Percentiles rank a stretch among this genome's conserved stretches.
These are phyloP conservation scores for Diaporthe nobilis DNA, from an alignment of 2,329 filamentous ascomycete genomes.

Conservation along the genomic window DNA sequence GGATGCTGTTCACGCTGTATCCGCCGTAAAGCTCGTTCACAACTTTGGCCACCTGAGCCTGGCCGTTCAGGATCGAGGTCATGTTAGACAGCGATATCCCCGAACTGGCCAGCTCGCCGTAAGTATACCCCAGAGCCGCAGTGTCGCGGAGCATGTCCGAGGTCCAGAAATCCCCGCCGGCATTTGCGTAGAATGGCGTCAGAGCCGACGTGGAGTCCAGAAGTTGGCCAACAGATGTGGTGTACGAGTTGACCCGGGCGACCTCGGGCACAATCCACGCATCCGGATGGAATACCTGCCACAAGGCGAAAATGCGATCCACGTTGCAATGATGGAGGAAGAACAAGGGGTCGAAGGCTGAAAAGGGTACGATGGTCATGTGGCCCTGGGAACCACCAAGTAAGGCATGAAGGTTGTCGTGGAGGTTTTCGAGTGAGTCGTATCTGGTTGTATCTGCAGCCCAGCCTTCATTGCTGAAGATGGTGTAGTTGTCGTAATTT, in stretches of 20 bases:
- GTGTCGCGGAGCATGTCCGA: conserved; percentile 73
- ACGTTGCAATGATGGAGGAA: conserved; percentile 83
- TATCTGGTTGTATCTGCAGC: conserved; percentile 62
- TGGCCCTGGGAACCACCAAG: conserved; percentile 73
- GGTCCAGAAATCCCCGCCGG: conserved; percentile 75
- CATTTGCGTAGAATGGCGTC: conserved; percentile 75
- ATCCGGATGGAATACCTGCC: conserved; percentile 80
- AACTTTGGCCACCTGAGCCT: conserved; percentile 59
- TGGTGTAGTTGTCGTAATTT: conserved; percentile 76
- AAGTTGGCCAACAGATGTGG: conserved; percentile 66
- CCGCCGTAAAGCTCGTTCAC: conserved; percentile 76
- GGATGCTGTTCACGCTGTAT: conserved; percentile 55
- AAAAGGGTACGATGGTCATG: conserved; percentile 79
- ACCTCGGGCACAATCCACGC: conserved; percentile 73
- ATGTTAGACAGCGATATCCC: conserved; percentile 50
- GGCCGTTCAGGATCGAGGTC: conserved; percentile 53
- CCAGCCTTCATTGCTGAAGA: conserved; percentile 79
- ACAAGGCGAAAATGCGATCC: conserved; percentile 82
- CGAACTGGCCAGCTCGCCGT: conserved; percentile 70
- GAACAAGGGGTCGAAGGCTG: conserved; percentile 85
- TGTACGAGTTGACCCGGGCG: conserved; percentile 73
- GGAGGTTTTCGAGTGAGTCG: conserved; percentile 76
- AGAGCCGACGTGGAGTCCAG: conserved; percentile 71
- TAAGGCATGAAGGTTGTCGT: conserved; percentile 74
- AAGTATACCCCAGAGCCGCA: conserved; percentile 79